phyloP scores from a whole-genome alignment of 192 early-diverging fungal species.

The Dissophora ornata region DNA sequence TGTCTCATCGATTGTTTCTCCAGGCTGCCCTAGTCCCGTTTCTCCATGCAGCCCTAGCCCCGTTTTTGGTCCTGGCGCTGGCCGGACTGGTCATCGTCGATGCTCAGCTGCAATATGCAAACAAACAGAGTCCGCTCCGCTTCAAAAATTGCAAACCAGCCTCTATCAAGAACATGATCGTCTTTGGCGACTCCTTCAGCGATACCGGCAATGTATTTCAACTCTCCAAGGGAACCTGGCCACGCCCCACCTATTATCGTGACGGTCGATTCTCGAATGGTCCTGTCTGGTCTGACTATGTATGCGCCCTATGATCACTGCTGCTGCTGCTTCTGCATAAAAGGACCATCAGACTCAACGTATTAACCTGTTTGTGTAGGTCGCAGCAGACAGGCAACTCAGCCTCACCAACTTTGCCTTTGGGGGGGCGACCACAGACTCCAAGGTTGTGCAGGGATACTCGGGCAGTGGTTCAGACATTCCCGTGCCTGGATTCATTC shows the following conservation, averaged over 20 bases:
- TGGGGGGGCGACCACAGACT: conserved; percentile 60
- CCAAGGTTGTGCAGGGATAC: conserved; percentile 40
- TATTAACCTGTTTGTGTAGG: no score
- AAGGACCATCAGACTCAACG: no score
- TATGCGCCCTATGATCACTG: conserved; percentile 8
- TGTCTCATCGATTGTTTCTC: neutral
- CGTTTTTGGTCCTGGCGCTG: neutral
- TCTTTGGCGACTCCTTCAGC: conserved; percentile 47
- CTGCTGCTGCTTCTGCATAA: no score
- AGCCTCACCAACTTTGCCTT: conserved; percentile 59
- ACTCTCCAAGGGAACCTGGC: conserved; percentile 31
- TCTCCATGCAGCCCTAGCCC: neutral
- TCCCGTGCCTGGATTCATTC: conserved; percentile 49
- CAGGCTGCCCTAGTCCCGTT: neutral
- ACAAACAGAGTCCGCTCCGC: conserved; percentile 3
- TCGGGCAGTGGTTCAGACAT: conserved; percentile 20
- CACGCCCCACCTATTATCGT: conserved; percentile 3
- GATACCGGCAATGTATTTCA: conserved; percentile 21
- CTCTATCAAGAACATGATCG: conserved; percentile 10
- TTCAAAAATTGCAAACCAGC: neutral
- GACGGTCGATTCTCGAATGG: conserved; percentile 62
- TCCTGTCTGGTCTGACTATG: conserved; percentile 58
- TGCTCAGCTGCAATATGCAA: neutral
- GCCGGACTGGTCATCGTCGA: neutral
- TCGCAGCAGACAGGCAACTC: conserved; percentile 7